Evolutionary conservation across 2,329 filamentous ascomycete genomes (phyloP).

Genomic region (Fusarium staphyleae): DNA sequence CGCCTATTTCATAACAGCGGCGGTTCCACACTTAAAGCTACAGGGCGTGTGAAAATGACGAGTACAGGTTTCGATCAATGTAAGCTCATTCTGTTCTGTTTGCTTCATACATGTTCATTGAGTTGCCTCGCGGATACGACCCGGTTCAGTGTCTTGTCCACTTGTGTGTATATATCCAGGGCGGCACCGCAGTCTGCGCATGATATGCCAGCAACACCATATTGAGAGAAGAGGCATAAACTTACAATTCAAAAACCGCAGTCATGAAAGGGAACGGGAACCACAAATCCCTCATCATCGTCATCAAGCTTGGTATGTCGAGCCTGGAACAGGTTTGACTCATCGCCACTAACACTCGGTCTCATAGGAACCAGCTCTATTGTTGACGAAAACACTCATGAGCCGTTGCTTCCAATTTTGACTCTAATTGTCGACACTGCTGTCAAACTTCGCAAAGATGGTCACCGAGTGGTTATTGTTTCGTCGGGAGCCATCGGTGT

Average conservation of each 20-base stretch:
- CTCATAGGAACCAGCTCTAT: slow-evolving; percentile 93
- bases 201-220: slow-evolving; percentile 11
- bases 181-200: slow-evolving; percentile 2
- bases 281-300: slow-evolving; percentile 62
- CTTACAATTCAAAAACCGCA: slow-evolving; percentile 45
- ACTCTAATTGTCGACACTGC: slow-evolving; percentile 95
- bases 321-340: slow-evolving; percentile 13
- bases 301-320: slow-evolving; percentile 83
- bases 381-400: slow-evolving; percentile 93
- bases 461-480: slow-evolving; percentile 93
- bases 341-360: slow-evolving; percentile 30
- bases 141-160: slow-evolving; percentile 9
- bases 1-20: slow-evolving; percentile 35
- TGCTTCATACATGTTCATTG: slow-evolving; percentile 23
- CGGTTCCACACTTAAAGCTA: slow-evolving; percentile 38
- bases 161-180: slow-evolving; percentile 8
- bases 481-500: slow-evolving; percentile 98
- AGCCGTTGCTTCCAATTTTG: slow-evolving; percentile 89
- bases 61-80: slow-evolving; percentile 39
- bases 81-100: slow-evolving; percentile 31
- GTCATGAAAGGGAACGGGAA: slow-evolving; percentile 65
- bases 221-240: slow-evolving; percentile 45
- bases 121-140: slow-evolving; percentile 16
- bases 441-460: slow-evolving; percentile 84
- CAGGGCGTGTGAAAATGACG: slow-evolving; percentile 40